Conservation (phyloP, 75 land plant genomes). For the Cunninghamia lanceolata region DNA sequence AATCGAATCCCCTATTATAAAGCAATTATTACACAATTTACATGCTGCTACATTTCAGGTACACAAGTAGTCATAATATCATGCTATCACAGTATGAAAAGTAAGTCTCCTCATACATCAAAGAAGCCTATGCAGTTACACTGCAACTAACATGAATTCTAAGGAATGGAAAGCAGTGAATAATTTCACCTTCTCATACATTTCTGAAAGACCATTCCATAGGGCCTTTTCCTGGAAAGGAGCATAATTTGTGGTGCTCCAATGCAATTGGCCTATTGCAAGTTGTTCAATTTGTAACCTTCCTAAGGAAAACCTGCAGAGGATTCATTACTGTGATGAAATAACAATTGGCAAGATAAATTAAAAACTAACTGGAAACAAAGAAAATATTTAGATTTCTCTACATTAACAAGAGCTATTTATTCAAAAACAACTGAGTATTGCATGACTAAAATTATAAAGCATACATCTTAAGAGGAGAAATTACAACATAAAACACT, state of each 20-base stretch:
- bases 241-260: slow-evolving; percentile 98
- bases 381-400: neutral
- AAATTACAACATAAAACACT: neutral
- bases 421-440: neutral
- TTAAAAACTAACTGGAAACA: neutral
- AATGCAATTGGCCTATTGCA: slow-evolving; percentile 93
- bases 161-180: neutral
- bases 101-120: neutral
- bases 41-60: neutral
- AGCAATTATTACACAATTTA: neutral
- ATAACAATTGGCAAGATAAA: neutral
- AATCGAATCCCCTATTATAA: neutral
- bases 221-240: slow-evolving; percentile 89
- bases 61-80: neutral
- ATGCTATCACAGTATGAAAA: neutral
- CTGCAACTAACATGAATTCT: slow-evolving; percentile 1
- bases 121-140: neutral
- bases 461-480: neutral
- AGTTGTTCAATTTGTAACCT: slow-evolving; percentile 85
- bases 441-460: neutral
- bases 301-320: slow-evolving; percentile 68
- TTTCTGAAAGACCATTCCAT: slow-evolving; percentile 92
- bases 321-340: neutral
- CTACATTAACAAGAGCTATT: neutral
- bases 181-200: slow-evolving; percentile 81